A percentile compares a stretch with the other conserved stretches of the same genome.
Evolutionary conservation across 2,329 filamentous ascomycete genomes (phyloP).

Genomic region (Paracoccidioides lutzii): DNA sequence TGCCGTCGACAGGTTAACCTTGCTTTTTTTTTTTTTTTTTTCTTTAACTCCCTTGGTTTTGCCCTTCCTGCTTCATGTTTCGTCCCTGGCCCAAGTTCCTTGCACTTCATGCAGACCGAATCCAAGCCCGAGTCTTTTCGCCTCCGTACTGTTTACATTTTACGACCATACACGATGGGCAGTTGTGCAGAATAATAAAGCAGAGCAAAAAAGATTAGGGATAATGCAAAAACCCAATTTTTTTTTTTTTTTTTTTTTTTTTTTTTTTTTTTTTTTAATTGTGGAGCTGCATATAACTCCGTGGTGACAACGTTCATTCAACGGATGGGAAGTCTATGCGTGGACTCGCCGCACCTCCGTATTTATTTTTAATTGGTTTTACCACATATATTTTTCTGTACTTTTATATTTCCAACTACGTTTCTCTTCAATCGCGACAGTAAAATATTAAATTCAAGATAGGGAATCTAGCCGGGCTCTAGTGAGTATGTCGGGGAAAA

Average conservation of each 20-base stretch:
- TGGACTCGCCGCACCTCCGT: neutral
- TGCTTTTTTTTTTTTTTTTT: neutral
- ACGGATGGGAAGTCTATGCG: neutral
- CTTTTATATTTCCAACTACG: neutral
- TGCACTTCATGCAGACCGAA: neutral
- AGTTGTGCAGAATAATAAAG: neutral
- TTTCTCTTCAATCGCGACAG: neutral
- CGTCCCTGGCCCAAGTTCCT: conserved; percentile 1
- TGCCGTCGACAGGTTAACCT: neutral
- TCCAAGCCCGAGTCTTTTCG: neutral
- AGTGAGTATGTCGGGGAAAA: too few species aligned
- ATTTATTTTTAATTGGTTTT: neutral
- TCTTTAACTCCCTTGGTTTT: too few species aligned
- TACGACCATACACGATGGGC: conserved; percentile 2
- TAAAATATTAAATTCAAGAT: too few species aligned
- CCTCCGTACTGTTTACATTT: neutral
- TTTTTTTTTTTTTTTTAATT: too few species aligned
- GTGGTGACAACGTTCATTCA: neutral
- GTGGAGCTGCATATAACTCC: neutral
- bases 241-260: too few species aligned
- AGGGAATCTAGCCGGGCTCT: too few species aligned
- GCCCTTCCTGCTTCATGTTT: neutral
- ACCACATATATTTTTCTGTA: neutral
- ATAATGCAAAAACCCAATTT: conserved; percentile 1
- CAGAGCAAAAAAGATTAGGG: neutral